Conservation (phyloP, 495 filamentous ascomycete species). For the Xylaria telfairii region DNA sequence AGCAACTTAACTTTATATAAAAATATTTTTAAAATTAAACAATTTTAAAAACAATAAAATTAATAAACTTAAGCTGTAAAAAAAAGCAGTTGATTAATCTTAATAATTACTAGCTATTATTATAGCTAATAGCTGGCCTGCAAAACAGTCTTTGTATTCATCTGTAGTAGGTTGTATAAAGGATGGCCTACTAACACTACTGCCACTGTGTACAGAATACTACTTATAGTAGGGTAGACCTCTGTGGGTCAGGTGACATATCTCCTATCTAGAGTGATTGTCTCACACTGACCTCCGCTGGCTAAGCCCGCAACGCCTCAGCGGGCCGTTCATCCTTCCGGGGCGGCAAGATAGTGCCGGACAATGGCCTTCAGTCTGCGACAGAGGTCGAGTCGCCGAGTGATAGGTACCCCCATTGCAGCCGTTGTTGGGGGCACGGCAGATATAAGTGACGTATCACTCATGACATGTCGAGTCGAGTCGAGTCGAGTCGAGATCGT, state of each 20-base stretch:
- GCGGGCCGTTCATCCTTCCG: slow-evolving; percentile 3
- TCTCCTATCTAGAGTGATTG: not conserved
- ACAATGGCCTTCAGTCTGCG: not conserved
- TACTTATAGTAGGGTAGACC: too few relatives aligned
- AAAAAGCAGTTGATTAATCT: too few relatives aligned
- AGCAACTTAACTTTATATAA: too few relatives aligned
- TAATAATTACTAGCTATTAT: too few relatives aligned
- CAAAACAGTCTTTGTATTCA: too few relatives aligned
- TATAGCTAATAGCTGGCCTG: too few relatives aligned
- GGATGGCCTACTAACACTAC: too few relatives aligned
- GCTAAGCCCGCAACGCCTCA: not conserved
- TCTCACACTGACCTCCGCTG: not conserved
- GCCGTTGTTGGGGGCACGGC: slow-evolving; percentile 7
- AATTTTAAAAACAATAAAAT: too few relatives aligned
- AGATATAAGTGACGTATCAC: slow-evolving; percentile 11
- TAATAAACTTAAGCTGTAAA: too few relatives aligned
- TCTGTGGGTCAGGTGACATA: not conserved
- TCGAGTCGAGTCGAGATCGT: slow-evolving; percentile 3
- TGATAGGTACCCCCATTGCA: slow-evolving; percentile 4
- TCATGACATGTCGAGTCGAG: slow-evolving; percentile 15
- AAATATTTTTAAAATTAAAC: too few relatives aligned
- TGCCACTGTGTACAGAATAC: too few relatives aligned
- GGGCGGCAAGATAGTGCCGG: slow-evolving; percentile 19
- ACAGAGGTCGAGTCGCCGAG: not conserved
- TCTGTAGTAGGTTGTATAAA: too few relatives aligned